Evolutionary conservation across 495 filamentous ascomycete genomes (phyloP).

Genomic region (Penicillium argentinense): DNA sequence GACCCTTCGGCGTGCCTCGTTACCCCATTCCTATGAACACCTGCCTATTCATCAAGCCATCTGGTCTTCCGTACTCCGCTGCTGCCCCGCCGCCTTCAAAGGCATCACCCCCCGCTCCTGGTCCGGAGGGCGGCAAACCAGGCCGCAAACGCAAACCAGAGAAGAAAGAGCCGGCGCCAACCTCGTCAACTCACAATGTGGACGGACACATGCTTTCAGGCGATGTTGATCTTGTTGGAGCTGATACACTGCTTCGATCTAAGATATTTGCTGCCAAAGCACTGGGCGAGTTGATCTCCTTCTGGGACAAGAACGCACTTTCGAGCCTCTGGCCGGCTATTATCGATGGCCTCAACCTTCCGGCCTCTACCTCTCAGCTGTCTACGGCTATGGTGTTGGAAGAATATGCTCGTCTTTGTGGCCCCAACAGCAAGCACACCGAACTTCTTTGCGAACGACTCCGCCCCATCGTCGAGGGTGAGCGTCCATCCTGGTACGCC

Average conservation of each 20-base stretch:
- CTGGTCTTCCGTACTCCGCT: constrained; percentile 75
- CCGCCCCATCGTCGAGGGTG: constrained; percentile 71
- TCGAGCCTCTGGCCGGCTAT: constrained; percentile 50
- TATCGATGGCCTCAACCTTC: constrained; percentile 61
- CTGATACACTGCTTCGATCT: constrained; percentile 83
- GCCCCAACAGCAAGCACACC: constrained; percentile 45
- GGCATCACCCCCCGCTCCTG: constrained; percentile 53
- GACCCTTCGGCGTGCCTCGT: constrained; percentile 86
- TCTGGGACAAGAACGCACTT: constrained; percentile 47
- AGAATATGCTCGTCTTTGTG: constrained; percentile 66
- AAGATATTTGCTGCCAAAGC: constrained; percentile 83
- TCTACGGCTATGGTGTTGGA: constrained; percentile 81
- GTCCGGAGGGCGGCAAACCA: constrained; percentile 27
- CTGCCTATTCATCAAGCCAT: constrained; percentile 86
- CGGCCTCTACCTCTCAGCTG: constrained; percentile 82
- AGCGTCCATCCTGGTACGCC: constrained; percentile 77
- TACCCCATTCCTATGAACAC: constrained; percentile 89
- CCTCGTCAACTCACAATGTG: constrained; percentile 78
- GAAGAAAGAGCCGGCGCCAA: constrained; percentile 73
- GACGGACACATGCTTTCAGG: constrained; percentile 98
- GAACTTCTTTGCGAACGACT: constrained; percentile 59
- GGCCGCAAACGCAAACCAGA: constrained; percentile 82
- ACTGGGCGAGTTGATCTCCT: constrained; percentile 57
- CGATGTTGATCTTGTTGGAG: constrained; percentile 89
- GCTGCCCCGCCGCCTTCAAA: constrained; percentile 50